Evolutionary conservation across 2,329 filamentous ascomycete genomes (phyloP), one percentile per base, ranked within the genome.

Genomic region (Arthroderma uncinatum): DNA sequence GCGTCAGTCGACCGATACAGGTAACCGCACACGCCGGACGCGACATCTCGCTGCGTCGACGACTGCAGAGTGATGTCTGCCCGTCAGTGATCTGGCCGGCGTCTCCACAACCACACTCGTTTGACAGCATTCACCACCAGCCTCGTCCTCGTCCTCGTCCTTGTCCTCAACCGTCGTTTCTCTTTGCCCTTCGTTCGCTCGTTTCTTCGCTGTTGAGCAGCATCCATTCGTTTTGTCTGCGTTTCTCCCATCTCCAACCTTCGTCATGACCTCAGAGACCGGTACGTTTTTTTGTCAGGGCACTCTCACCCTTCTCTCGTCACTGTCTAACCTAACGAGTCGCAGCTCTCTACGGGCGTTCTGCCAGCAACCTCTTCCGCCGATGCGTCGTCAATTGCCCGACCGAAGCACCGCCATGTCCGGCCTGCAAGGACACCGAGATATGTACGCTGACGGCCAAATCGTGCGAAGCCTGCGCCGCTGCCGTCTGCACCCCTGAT

Each of bases 401-500:
- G 8, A 62, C 71, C 7, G 65, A 67, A 37, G 71, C 74, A 6
- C 82, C 82, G 2, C 71, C 76, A 21, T 87, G 84, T 68, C 82
- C 82, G n/a, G 59, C 68, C n/a, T 87, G 84, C 67, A 66, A 71
- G 1, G 61, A 67, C 2, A 77, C 75, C 64, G 70, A 82, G 63
- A 76, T 79, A 58, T 87, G 84, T 71, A 78, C 80, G 12, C 76
- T 85, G 64, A 77, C 78, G 52, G 77, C 78, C 33, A 75, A 77
- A 59, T 80, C 78, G 30, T 88, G 85, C 73, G 70, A 79, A 58
- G 63, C 68, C 40, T 89, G 85, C 68, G 77, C 83, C 4, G 73
- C 72, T 30, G 81, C 80, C 30, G 71, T 72, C 23, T 89, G 84
- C 68, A n/a, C 55, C 60, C 1, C 64, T 58, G 56, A 70, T 68